phyloP scores from a whole-genome alignment of 805 yeast species.

The Kurtzmaniella fragi region DNA sequence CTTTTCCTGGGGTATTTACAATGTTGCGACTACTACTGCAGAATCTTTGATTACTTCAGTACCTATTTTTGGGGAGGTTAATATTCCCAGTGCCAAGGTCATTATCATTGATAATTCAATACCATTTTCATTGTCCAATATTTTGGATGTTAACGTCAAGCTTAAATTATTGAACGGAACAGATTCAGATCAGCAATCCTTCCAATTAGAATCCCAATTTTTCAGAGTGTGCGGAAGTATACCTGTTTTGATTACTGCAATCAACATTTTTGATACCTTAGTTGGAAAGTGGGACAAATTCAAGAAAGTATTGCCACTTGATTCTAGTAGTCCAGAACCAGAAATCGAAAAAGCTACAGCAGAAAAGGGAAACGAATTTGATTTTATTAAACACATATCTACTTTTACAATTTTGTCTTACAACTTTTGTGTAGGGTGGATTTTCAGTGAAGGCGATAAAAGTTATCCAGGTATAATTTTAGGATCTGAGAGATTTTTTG shows the following conservation, averaged over 20 bases:
- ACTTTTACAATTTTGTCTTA: constrained; percentile 57
- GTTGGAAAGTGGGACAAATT: neutral
- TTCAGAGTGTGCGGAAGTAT: constrained; percentile 58
- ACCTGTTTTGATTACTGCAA: constrained; percentile 34
- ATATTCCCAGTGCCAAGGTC: constrained; percentile 38
- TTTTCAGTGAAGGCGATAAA: constrained; percentile 46
- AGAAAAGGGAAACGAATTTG: neutral
- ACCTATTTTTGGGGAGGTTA: constrained; percentile 34
- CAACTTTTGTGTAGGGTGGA: constrained; percentile 75
- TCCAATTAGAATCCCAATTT: constrained; percentile 56
- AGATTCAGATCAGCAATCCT: constrained; percentile 29
- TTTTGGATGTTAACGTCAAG: constrained; percentile 42
- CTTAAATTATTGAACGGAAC: constrained; percentile 37
- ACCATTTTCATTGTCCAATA: constrained; percentile 36
- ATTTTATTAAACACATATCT: constrained; percentile 11
- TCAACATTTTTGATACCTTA: constrained; percentile 28
- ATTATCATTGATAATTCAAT: constrained; percentile 34
- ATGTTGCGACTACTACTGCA: constrained; percentile 14
- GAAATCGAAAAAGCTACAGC: neutral
- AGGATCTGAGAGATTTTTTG: constrained; percentile 73
- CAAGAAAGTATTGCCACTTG: neutral
- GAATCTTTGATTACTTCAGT: constrained; percentile 8
- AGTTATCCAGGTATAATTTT: constrained; percentile 66
- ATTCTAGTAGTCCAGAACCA: neutral
- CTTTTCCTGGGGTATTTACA: constrained; percentile 15